phyloP scores from a whole-genome alignment of 768 basidiomycete genomes.

The Suillus lakei region DNA sequence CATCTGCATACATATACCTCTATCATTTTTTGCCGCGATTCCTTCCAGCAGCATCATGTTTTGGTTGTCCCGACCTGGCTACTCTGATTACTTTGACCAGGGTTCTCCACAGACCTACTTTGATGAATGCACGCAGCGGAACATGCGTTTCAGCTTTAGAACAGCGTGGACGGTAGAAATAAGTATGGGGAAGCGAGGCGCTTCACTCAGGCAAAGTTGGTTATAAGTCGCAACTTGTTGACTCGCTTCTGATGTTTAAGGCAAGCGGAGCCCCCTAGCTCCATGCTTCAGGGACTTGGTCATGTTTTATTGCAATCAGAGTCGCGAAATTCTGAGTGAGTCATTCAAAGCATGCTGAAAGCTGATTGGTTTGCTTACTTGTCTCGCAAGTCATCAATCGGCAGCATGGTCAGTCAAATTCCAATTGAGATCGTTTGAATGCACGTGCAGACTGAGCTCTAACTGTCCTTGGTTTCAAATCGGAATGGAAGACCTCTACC shows the following conservation, averaged over 20 bases:
- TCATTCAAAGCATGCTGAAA: neutral
- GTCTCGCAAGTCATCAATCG: no score
- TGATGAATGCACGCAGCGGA: neutral
- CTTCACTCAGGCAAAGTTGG: no score
- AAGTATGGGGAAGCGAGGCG: no score
- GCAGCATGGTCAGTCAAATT: no score
- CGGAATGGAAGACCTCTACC: neutral
- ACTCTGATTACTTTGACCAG: neutral
- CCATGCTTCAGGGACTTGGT: neutral
- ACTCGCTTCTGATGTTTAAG: neutral
- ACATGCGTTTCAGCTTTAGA: neutral
- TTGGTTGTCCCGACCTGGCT: neutral
- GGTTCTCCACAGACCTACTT: no score
- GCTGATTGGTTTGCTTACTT: no score
- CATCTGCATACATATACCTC: neutral
- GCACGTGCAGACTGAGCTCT: neutral
- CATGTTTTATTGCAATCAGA: neutral
- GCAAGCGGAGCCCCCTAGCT: neutral
- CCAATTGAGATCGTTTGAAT: neutral
- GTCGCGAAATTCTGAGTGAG: neutral
- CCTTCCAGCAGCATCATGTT: neutral
- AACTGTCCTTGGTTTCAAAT: neutral
- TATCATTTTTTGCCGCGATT: neutral
- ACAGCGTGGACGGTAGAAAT: no score
- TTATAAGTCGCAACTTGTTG: neutral